These are phyloP conservation scores for Simmondsia chinensis DNA, from an alignment of 148 eudicot species.

Conservation along the genomic window DNA sequence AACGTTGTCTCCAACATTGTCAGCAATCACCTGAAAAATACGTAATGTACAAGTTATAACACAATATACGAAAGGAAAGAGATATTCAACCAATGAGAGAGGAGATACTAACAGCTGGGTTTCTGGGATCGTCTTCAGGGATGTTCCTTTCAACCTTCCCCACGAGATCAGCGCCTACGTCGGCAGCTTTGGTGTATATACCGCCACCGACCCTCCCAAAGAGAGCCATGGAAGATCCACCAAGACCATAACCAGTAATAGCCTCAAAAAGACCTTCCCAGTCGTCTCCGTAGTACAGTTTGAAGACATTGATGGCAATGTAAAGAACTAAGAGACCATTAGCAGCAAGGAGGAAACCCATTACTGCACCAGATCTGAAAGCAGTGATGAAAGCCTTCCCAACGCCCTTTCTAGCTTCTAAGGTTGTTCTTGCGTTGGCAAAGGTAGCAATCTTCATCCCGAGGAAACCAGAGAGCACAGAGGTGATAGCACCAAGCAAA, in stretches of 20 bases:
- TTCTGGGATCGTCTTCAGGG: constrained; percentile 83
- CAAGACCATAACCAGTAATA: constrained; percentile 90
- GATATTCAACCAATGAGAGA: not conserved
- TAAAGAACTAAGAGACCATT: constrained; percentile 44
- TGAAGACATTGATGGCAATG: constrained; percentile 44
- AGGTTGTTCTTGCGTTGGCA: constrained; percentile 59
- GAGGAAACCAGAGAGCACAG: constrained; percentile 46
- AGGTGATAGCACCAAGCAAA: constrained; percentile 48
- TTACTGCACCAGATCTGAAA: constrained; percentile 59
- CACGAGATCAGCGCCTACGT: constrained; percentile 91
- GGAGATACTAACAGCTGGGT: constrained; percentile 61
- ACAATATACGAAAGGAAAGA: not conserved
- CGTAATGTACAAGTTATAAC: not conserved
- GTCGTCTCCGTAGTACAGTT: constrained; percentile 58
- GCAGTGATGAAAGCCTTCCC: constrained; percentile 60
- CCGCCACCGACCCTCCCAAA: constrained; percentile 92
- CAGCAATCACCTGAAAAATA: constrained; percentile 58
- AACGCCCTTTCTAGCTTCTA: constrained; percentile 62
- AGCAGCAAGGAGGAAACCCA: constrained; percentile 75
- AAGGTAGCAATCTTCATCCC: constrained; percentile 71
- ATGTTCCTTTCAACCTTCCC: constrained; percentile 86
- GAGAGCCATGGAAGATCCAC: constrained; percentile 89
- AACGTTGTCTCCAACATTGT: constrained; percentile 69
- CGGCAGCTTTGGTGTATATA: constrained; percentile 88
- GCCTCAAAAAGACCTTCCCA: constrained; percentile 71